These are phyloP conservation scores for Lentinula raphanica DNA, from an alignment of 768 basidiomycete genomes.

Conservation along the genomic window DNA sequence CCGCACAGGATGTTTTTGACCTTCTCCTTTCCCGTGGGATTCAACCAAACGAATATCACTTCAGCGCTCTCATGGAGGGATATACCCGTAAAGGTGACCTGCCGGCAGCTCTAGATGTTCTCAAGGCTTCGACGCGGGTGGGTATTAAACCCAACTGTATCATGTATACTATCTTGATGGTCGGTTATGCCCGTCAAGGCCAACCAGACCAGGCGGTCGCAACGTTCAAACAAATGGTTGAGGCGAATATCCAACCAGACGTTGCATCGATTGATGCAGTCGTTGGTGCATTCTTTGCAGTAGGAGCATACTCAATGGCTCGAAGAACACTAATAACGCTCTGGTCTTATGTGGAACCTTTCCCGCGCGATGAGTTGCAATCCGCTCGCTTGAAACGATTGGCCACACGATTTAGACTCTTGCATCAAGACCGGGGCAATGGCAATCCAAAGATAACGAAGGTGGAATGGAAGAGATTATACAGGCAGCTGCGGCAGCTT, in stretches of 20 bases:
- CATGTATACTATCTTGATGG: conserved; percentile 75
- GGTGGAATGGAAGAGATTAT: conserved; percentile 29
- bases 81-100: conserved; percentile 58
- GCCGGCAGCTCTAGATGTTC: conserved; percentile 45
- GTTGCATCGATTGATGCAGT: conserved; percentile 67
- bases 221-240: conserved; percentile 60
- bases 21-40: conserved; percentile 63
- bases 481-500: conserved; percentile 27
- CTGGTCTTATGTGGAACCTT: conserved; percentile 61
- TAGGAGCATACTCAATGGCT: conserved; percentile 46
- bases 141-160: conserved; percentile 56
- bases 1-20: conserved; percentile 51
- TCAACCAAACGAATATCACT: conserved; percentile 68
- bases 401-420: conserved; percentile 40
- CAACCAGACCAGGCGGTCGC: conserved; percentile 47
- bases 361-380: conserved; percentile 48
- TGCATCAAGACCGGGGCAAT: conserved; percentile 22
- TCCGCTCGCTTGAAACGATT: conserved; percentile 42
- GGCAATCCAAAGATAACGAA: conserved; percentile 21
- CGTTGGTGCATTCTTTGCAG: conserved; percentile 58
- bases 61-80: conserved; percentile 73
- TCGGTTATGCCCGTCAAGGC: conserved; percentile 60
- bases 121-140: conserved; percentile 44
- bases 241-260: conserved; percentile 61
- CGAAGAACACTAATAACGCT: conserved; percentile 49